Base-by-base conservation (phyloP, 371 early-diverging fungal genomes). In the Batkoa obscura region DNA sequence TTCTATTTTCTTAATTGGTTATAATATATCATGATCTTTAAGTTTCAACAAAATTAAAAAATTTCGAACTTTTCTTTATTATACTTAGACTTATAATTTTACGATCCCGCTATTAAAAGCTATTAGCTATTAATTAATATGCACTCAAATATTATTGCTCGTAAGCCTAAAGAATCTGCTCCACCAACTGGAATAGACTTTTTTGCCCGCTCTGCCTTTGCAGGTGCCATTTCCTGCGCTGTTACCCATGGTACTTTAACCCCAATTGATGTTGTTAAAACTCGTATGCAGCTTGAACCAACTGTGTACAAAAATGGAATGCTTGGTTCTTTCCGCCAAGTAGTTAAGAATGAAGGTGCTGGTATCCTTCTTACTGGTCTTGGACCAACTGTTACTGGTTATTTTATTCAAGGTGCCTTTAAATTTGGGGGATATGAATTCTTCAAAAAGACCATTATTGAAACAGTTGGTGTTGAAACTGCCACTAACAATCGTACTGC, bases 391-490 rank as follows among this genome's bases (percentile, higher is more conserved):
- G 5, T 55, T 32, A 30, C 47, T 41, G 59, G 59, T 65, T 88
- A 91, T 80, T 87, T 82, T 71, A 69, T 82, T 60, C 91, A 90
- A 66, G 91, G 91, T 64, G 80, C 80, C 60, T 81, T 85, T 78
- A 91, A 91, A 78, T 91, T 84, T 61, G 92, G 92, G 64, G 80
- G 81, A 68, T 86, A 87, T 66, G 92, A 91, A 69, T 76, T 84
- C 71, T 87, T 77, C 75, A 86, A 86, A 72, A 84, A 86, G 78
- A 74, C 75, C 59, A 69, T 76, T 72, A 77, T 83, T 59, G 82
- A 81, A 57, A 2, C 68, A 30, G 62, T 81, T 43, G 90, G 90
- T 65, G 66, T 72, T 63, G 86, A 87, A 64, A 78, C 72, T 62
- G 84, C 91, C 52, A 62, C 68, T 58, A 73, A 86, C 66, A 81